Evolutionary conservation across 768 basidiomycete genomes (phyloP).

Genomic region (Russula brevipes): DNA sequence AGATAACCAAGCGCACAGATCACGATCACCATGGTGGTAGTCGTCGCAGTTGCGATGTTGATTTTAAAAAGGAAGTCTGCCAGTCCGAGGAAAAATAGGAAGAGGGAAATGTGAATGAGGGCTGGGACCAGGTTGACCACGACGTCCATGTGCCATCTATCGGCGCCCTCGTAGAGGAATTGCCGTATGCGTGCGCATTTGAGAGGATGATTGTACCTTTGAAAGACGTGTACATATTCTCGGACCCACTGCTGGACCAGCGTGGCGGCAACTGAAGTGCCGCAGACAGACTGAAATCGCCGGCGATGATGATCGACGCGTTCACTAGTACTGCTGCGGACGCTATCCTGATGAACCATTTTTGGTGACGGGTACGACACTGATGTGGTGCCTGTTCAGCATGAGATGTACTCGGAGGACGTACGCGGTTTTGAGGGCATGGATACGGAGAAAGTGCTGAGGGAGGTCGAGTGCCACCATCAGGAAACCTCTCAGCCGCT

Average conservation of each 20-base stretch:
- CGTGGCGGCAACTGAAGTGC: constrained; percentile 42
- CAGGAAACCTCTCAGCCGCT: no score
- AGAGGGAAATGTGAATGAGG: constrained; percentile 45
- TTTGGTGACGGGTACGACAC: no score
- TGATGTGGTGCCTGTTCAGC: no score
- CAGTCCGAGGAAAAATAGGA: constrained; percentile 47
- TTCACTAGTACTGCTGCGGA: no score
- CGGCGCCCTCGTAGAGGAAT: constrained; percentile 36
- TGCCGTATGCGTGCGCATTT: constrained; percentile 42
- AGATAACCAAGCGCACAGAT: constrained; percentile 19
- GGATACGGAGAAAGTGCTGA: no score
- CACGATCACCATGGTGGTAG: constrained; percentile 2
- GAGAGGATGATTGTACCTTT: constrained; percentile 26
- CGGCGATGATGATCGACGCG: no score
- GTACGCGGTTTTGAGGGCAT: no score
- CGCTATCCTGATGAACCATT: no score
- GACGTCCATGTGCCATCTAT: constrained; percentile 38
- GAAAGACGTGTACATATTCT: neutral
- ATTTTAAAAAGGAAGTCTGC: constrained; percentile 40
- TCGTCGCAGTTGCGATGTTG: constrained; percentile 16
- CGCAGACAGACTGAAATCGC: constrained; percentile 40
- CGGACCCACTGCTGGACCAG: constrained; percentile 34
- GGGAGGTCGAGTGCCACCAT: no score
- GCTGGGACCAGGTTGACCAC: constrained; percentile 43
- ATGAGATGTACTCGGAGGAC: no score